Evolutionary conservation across 2,329 filamentous ascomycete genomes (phyloP).

Genomic region (Claviceps sp.): DNA sequence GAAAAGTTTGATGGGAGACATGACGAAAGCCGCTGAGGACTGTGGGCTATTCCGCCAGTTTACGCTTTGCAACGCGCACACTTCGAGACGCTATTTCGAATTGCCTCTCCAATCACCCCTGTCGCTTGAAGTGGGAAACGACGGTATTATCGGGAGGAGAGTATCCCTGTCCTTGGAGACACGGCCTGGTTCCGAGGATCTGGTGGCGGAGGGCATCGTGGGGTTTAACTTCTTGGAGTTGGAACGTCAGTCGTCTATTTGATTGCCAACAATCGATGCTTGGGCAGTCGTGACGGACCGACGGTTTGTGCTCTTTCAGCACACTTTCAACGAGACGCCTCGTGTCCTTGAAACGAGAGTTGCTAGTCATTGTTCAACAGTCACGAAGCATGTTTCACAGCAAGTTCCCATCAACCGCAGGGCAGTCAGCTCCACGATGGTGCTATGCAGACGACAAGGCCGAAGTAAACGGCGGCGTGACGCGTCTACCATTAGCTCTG

Average conservation of each 20-base stretch:
- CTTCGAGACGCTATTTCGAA: constrained; percentile 16
- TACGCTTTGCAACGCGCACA: constrained; percentile 12
- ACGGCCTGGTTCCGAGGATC: constrained; percentile 12
- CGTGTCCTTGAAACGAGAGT: too few relatives aligned
- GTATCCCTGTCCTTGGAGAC: constrained; percentile 26
- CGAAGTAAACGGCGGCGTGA: too few relatives aligned
- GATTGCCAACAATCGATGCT: background rate
- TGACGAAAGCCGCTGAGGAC: constrained; percentile 25
- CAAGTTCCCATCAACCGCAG: too few relatives aligned
- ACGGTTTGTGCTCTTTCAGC: background rate
- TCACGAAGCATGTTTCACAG: too few relatives aligned
- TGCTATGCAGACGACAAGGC: too few relatives aligned
- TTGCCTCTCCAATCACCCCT: constrained; percentile 24
- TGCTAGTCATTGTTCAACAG: too few relatives aligned
- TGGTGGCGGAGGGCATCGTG: constrained; percentile 35
- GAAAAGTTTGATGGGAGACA: constrained; percentile 27
- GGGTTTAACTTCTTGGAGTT: constrained; percentile 29
- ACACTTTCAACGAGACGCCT: too few relatives aligned
- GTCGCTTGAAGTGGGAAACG: constrained; percentile 28
- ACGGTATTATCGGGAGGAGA: constrained; percentile 35
- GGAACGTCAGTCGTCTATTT: constrained; percentile 5
- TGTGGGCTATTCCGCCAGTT: constrained; percentile 30
- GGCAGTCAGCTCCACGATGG: too few relatives aligned
- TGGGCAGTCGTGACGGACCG: background rate
- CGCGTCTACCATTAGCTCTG: too few relatives aligned